Percentiles rank a stretch among this genome's conserved stretches.
These are phyloP conservation scores for Fusarium domesticum DNA, from an alignment of 2,329 filamentous ascomycete genomes.

Conservation along the genomic window DNA sequence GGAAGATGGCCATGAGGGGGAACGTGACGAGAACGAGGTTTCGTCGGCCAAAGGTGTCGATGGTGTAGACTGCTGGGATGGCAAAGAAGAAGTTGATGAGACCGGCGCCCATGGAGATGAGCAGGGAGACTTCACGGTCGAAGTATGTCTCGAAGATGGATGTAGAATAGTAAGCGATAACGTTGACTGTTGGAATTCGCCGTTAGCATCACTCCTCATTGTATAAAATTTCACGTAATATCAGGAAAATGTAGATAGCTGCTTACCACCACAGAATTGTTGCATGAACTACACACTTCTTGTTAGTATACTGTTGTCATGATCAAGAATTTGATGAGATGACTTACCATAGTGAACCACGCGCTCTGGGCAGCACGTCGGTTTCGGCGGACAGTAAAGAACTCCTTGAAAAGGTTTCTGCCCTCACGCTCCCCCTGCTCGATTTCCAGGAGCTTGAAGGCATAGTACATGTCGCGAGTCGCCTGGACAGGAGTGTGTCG, in stretches of 20 bases:
- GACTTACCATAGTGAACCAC: constrained; percentile 36
- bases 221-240: neutral
- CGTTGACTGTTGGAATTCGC: constrained; percentile 40
- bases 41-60: constrained; percentile 57
- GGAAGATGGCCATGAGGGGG: constrained; percentile 54
- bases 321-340: fast-evolving
- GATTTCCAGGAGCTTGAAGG: constrained; percentile 38
- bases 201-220: neutral
- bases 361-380: constrained; percentile 36
- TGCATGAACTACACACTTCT: constrained; percentile 30
- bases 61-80: constrained; percentile 56
- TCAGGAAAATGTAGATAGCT: neutral
- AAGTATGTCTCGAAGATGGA: constrained; percentile 42
- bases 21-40: constrained; percentile 56
- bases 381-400: constrained; percentile 38
- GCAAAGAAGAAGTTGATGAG: constrained; percentile 58
- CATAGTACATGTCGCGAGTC: constrained; percentile 50
- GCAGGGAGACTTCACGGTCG: constrained; percentile 42
- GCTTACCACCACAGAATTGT: constrained; percentile 32
- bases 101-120: constrained; percentile 56
- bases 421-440: constrained; percentile 30
- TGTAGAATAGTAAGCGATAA: constrained; percentile 56
- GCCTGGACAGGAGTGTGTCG: constrained; percentile 49
- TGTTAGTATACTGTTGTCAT: constrained; percentile 2
- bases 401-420: constrained; percentile 34